Evolutionary conservation across 345 rosid species (phyloP).

Genomic region (Sisymbrium irio): DNA sequence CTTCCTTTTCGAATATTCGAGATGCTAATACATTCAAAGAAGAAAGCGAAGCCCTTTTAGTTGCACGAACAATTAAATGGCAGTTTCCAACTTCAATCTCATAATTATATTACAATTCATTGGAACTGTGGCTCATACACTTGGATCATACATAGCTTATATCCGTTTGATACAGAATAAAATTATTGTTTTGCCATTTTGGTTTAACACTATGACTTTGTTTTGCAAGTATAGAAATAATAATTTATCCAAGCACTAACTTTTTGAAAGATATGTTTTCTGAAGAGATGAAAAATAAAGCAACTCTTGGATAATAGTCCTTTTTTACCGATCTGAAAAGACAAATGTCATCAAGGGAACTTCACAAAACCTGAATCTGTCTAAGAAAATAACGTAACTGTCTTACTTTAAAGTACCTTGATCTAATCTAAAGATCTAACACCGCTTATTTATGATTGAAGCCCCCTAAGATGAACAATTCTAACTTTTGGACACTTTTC

Average conservation of each 20-base stretch:
- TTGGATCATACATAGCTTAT: slow-evolving; percentile 5
- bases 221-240: slow-evolving; percentile 4
- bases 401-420: slow-evolving; percentile 8
- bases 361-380: neutral
- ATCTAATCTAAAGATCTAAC: neutral
- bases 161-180: neutral
- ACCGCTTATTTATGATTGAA: slow-evolving; percentile 14
- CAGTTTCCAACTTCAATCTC: neutral
- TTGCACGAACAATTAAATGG: slow-evolving; percentile 5
- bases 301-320: neutral
- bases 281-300: neutral
- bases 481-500: slow-evolving; percentile 10
- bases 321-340: slow-evolving; percentile 4
- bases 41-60: slow-evolving; percentile 18
- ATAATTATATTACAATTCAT: neutral
- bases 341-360: slow-evolving; percentile 9
- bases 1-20: slow-evolving; percentile 72
- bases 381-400: neutral
- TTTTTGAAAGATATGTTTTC: neutral
- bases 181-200: slow-evolving; percentile 2
- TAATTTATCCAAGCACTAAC: neutral
- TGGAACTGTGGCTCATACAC: neutral
- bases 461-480: neutral
- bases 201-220: neutral
- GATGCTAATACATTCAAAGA: slow-evolving; percentile 56